Evolutionary conservation across 192 early-diverging fungal species (phyloP).

Genomic region (Coemansia sp.): DNA sequence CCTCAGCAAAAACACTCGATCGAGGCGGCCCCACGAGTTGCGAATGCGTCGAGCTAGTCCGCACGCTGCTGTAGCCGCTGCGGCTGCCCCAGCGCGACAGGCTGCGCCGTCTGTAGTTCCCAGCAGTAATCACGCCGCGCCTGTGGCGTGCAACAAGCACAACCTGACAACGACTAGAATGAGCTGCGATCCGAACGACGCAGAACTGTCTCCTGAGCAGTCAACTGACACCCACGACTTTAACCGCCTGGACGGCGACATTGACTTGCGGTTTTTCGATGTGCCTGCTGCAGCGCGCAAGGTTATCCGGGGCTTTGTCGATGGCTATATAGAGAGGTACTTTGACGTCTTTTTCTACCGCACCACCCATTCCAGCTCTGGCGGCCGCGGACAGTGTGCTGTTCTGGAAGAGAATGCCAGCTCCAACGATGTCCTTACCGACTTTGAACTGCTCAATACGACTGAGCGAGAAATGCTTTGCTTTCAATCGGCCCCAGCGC

Average conservation of each 20-base stretch:
- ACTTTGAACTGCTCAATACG: constrained; percentile 2
- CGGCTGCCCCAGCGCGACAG: too few relatives aligned
- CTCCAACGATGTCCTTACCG: constrained; percentile 2
- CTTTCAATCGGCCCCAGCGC: background rate
- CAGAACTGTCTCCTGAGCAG: constrained; percentile 36
- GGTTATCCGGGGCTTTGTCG: constrained; percentile 42
- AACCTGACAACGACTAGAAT: background rate
- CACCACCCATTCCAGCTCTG: constrained; percentile 3
- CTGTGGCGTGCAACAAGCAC: background rate
- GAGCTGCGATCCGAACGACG: background rate
- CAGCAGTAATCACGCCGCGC: background rate
- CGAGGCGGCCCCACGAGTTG: background rate
- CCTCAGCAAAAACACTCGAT: constrained; percentile 20
- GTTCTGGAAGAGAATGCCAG: background rate
- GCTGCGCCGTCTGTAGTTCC: background rate
- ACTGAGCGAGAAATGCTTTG: constrained; percentile 32
- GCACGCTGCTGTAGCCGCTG: background rate
- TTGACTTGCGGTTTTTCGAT: constrained; percentile 38
- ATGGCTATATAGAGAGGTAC: constrained; percentile 30
- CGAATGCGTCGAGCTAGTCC: background rate
- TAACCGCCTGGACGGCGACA: constrained; percentile 41
- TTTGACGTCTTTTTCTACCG: constrained; percentile 45
- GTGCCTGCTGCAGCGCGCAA: constrained; percentile 23
- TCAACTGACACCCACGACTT: constrained; percentile 28
- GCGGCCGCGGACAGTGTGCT: constrained; percentile 6